phyloP scores from a whole-genome alignment of 139 green algal genomes.

The Volvox reticuliferus region DNA sequence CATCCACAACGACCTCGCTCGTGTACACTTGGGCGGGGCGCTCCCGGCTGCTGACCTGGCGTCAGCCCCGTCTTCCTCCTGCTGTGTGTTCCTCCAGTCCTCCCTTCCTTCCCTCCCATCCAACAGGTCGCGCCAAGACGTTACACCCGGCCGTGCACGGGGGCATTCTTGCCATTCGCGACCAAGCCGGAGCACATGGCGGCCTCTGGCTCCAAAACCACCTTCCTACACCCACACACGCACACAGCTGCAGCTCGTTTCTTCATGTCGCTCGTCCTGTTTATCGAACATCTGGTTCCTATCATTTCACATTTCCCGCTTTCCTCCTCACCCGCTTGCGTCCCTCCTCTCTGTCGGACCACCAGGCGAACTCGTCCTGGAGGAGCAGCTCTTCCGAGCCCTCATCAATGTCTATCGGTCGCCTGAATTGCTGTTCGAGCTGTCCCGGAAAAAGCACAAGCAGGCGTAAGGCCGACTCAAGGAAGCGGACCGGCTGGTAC shows the following conservation, averaged over 20 bases:
- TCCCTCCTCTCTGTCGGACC: neutral
- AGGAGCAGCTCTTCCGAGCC: constrained; percentile 90
- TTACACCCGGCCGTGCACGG: constrained; percentile 97
- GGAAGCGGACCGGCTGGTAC: too few relatives aligned
- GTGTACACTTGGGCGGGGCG: too few relatives aligned
- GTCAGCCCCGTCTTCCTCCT: too few relatives aligned
- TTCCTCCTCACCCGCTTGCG: neutral
- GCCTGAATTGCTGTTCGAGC: constrained; percentile 85
- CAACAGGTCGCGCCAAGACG: constrained; percentile 96
- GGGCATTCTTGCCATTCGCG: constrained; percentile 94
- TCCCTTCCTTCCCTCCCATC: neutral
- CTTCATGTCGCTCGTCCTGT: too few relatives aligned
- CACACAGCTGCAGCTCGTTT: too few relatives aligned
- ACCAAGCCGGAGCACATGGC: constrained; percentile 87
- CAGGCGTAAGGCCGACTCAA: constrained; percentile 17
- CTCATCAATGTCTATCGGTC: constrained; percentile 91
- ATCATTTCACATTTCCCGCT: neutral
- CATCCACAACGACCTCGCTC: too few relatives aligned
- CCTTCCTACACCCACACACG: neutral
- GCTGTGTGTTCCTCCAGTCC: too few relatives aligned
- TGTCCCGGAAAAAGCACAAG: constrained; percentile 63
- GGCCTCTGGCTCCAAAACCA: constrained; percentile 4
- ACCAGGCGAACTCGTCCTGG: constrained; percentile 82
- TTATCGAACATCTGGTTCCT: too few relatives aligned
- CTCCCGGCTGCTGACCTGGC: neutral